phyloP scores from a whole-genome alignment of 2,329 filamentous ascomycete genomes.

The Beauveria rudraprayagi region DNA sequence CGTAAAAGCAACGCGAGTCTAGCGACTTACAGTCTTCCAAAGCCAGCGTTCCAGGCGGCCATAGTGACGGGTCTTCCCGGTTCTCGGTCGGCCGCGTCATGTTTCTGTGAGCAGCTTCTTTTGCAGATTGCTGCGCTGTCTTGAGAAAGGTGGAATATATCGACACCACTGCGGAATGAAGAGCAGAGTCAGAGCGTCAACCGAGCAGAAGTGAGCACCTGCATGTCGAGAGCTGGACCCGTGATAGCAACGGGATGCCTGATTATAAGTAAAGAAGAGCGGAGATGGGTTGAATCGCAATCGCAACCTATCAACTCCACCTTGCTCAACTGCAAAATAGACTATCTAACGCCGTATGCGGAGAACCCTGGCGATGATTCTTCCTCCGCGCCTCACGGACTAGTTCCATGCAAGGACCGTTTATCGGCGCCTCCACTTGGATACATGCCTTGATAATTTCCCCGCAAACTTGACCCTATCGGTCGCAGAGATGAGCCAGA shows the following conservation, averaged over 20 bases:
- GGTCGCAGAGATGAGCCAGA: neutral
- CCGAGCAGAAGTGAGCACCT: neutral
- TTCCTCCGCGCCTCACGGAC: neutral
- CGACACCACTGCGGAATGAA: neutral
- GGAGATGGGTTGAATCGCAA: neutral
- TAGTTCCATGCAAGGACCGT: neutral
- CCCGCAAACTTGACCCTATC: constrained; percentile 1
- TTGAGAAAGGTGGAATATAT: neutral
- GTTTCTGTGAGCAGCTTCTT: neutral
- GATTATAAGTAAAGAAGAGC: neutral
- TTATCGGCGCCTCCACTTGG: neutral
- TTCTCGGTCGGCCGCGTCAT: neutral
- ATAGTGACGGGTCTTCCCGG: neutral
- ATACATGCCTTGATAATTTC: neutral
- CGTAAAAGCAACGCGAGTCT: neutral
- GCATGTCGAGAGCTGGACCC: neutral
- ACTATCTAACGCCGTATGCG: neutral
- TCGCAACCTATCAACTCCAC: neutral
- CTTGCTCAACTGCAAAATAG: neutral
- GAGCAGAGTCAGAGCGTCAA: neutral
- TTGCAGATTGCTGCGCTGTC: neutral
- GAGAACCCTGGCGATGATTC: neutral
- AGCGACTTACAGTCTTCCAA: neutral
- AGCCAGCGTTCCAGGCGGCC: neutral
- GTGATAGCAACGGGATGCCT: neutral